phyloP scores from a whole-genome alignment of 2,329 filamentous ascomycete species.

The Blastomyces percursus region DNA sequence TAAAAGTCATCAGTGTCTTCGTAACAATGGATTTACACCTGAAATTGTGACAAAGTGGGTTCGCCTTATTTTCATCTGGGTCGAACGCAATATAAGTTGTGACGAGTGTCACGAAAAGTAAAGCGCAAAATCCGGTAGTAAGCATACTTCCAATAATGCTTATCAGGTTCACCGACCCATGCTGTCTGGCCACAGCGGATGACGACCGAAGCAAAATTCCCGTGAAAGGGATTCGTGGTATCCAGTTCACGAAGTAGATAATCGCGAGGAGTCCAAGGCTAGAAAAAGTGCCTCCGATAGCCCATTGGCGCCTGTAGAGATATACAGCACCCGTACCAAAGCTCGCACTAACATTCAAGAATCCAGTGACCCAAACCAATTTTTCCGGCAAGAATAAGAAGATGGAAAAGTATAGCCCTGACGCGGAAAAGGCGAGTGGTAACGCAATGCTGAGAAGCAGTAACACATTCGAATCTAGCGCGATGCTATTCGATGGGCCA shows the following conservation, averaged over 20 bases:
- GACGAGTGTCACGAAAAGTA: conserved; percentile 77
- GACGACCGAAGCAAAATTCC: conserved; percentile 78
- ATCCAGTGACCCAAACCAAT: conserved; percentile 86
- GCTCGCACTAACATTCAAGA: conserved; percentile 73
- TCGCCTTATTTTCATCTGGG: conserved; percentile 40
- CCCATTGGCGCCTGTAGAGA: conserved; percentile 63
- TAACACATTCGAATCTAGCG: conserved; percentile 71
- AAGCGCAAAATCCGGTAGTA: conserved; percentile 66
- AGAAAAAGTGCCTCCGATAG: conserved; percentile 77
- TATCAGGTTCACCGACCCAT: conserved; percentile 77
- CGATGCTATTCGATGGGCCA: conserved; percentile 52
- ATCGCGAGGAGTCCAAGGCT: conserved; percentile 70
- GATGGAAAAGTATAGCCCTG: conserved; percentile 63
- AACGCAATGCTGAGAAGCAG: conserved; percentile 75
- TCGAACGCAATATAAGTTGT: conserved; percentile 77
- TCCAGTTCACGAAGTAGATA: conserved; percentile 81
- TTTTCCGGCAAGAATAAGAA: conserved; percentile 73
- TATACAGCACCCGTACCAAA: conserved; percentile 84
- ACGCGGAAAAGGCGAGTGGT: conserved; percentile 60
- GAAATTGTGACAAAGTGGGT: conserved; percentile 46
- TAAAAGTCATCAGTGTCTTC: conserved; percentile 72
- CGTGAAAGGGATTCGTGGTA: conserved; percentile 78
- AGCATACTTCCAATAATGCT: conserved; percentile 71
- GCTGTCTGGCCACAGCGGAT: conserved; percentile 72
- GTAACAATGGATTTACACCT: conserved; percentile 66